Evolutionary conservation across 108 stramenopile genomes (phyloP).

Genomic region (Cyclotella kingstonii): DNA sequence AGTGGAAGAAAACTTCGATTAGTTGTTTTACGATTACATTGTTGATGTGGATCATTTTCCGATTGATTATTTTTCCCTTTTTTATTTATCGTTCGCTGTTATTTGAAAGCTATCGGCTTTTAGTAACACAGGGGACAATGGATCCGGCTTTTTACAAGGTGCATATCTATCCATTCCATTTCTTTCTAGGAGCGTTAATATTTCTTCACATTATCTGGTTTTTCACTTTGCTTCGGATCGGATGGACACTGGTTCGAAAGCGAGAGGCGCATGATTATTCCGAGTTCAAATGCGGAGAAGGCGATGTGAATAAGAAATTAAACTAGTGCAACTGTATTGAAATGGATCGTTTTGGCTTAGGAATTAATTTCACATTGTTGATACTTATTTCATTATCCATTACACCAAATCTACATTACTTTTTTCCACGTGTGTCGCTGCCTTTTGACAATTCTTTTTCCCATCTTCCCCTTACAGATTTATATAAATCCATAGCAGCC

Average conservation of each 20-base stretch:
- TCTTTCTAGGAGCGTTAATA: constrained; percentile 55
- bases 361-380: too few relatives aligned
- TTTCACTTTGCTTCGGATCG: constrained; percentile 75
- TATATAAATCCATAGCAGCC: constrained; percentile 84
- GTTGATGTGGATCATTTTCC: constrained; percentile 64
- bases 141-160: constrained; percentile 52
- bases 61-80: constrained; percentile 73
- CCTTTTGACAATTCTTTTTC: constrained; percentile 57
- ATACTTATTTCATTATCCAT: too few relatives aligned
- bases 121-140: constrained; percentile 38
- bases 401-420: background rate
- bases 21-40: constrained; percentile 71
- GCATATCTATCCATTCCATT: constrained; percentile 54
- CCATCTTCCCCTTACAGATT: constrained; percentile 68
- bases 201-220: constrained; percentile 80
- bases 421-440: background rate
- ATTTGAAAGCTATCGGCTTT: constrained; percentile 49
- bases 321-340: too few relatives aligned
- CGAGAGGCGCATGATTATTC: constrained; percentile 81
- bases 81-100: constrained; percentile 61
- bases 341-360: too few relatives aligned
- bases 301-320: constrained; percentile 19
- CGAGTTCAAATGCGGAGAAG: constrained; percentile 83
- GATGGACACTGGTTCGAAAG: constrained; percentile 66
- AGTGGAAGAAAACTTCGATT: constrained; percentile 80